Evolutionary conservation across 2,329 filamentous ascomycete genomes (phyloP), one percentile per base, ranked within the genome.

Genomic region (Colletotrichum filicis): DNA sequence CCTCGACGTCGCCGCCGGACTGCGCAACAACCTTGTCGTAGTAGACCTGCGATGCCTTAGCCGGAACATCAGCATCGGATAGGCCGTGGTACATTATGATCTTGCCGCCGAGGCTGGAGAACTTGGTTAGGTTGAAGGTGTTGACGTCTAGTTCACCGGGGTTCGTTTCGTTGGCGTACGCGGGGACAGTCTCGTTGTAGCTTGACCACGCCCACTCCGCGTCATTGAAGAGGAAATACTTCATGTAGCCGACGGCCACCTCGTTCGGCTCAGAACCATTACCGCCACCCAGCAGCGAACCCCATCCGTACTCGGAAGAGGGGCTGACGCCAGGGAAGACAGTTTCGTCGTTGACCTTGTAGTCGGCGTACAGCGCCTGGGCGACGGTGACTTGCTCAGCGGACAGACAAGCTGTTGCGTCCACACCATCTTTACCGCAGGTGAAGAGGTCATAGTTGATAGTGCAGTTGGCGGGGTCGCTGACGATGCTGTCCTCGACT

Each of bases 401-500:
- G 1, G 79, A 87, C 24, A 89, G 78, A 72, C 86, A 88, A 2
- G 77, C 76, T 14, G 78, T 77, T 11, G 77, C 66, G 73, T 80
- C 75, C 46, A 75, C 75, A 0, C 58, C 52, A 6, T 49, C 28
- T n/a, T 75, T 75, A 12, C 76, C 76, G 75, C 86, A 87, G 22
- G 82, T 80, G 1, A 87, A 78, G 1, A 79, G 76, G 19, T 82
- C 79, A n/a, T 81, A 84, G 67, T 84, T 80, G 57, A 88, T 83
- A 66, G 82, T 76, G 76, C 88, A 90, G 9, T 79, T 78, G 7
- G 80, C 77, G 0, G 88, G 86, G 28, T 84, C 80, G 64, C 85
- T 86, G 55, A 90, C 81, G 69, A 90, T 88, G 19, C 82, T 83
- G 71, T 90, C 88, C 1, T 79, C 74, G 1, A 87, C 79, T 1